Evolutionary conservation across 768 basidiomycete species (phyloP), one percentile per base, ranked within the genome.

Genomic region (Mycena venus): DNA sequence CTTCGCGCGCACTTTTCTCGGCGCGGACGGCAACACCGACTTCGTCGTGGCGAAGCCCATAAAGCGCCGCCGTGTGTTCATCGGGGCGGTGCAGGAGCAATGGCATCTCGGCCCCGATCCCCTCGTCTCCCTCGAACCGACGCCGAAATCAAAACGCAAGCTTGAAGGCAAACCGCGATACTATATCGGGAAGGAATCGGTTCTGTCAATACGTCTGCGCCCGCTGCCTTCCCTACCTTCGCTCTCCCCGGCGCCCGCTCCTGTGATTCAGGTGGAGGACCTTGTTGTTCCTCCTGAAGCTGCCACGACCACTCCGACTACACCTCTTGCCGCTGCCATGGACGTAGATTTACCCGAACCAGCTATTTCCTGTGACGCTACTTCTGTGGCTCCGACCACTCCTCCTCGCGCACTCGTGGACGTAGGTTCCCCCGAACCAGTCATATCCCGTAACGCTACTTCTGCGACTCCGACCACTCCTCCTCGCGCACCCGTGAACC

Each of bases 71-170:
- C 72, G 61, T 29, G 55, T 68, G 15, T 77, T 77, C 56, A 44
- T 73, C 42, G 75, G 75, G 23, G 59, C 36, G 7, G 69, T 77
- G 21, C 72, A 49, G 65, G 42, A 67, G 27, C 19, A 8, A 1
- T 77, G 75, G 75, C 21, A 25, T 0, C 75, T 77, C 2, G 75
- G 72, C 8, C 64, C 63, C 32, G 23, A 73, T 7, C 75, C 72
- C n/a, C 4, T 23, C 9, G 60, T 74, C 0, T 68, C 2, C 34
- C 62, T 44, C 25, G 73, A 55, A 5, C 60, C 60, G 27, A 23
- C 49, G 2, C 36, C 27, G 5, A 38, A 17, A 32, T 23, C 17
- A 36, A 58, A 42, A 6, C 55, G 14, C 25, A n/a, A 8, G 7
- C 40, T 11, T 19, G 17, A 3, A 4, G 53, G 25, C 23, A 15